Evolutionary conservation across 2,329 filamentous ascomycete genomes (phyloP).

Genomic region (Penicillium sp.): DNA sequence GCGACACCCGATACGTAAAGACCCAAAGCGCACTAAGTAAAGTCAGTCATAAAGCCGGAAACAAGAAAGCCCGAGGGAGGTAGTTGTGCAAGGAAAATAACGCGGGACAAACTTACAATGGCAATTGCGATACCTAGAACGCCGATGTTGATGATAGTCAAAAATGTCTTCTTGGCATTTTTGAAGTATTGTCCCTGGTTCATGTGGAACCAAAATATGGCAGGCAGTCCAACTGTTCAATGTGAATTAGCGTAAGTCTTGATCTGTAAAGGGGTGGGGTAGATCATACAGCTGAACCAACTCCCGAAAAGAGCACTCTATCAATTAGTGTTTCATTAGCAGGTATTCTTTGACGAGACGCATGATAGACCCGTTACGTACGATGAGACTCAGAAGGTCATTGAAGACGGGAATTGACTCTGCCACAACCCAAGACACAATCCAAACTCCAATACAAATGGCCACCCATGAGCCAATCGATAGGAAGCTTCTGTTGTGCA

Average conservation of each 20-base stretch:
- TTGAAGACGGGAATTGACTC: slow-evolving; percentile 72
- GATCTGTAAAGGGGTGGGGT: not conserved
- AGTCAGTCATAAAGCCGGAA: slow-evolving; percentile 9
- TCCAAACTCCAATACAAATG: slow-evolving; percentile 61
- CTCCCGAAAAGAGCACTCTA: slow-evolving; percentile 63
- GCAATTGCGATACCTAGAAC: slow-evolving; percentile 27
- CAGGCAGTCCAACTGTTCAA: slow-evolving; percentile 42
- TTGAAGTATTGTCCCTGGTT: slow-evolving; percentile 38
- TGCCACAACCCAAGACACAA: slow-evolving; percentile 68
- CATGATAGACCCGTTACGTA: slow-evolving; percentile 19
- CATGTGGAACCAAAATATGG: slow-evolving; percentile 42
- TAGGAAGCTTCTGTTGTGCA: slow-evolving; percentile 53
- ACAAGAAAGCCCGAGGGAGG: not conserved
- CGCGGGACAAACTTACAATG: slow-evolving; percentile 24
- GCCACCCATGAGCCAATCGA: slow-evolving; percentile 62
- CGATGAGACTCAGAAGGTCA: slow-evolving; percentile 65
- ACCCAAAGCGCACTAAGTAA: slow-evolving; percentile 30
- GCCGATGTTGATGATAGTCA: slow-evolving; percentile 31
- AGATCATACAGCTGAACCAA: slow-evolving; percentile 62
- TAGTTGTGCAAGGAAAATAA: too few relatives aligned
- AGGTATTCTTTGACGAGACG: not conserved
- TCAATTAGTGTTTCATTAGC: slow-evolving; percentile 25
- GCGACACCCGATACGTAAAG: slow-evolving; percentile 33
- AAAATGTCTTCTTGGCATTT: slow-evolving; percentile 31
- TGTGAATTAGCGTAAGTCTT: slow-evolving; percentile 8